Conservation (phyloP, 2,329 filamentous ascomycete genomes). For the Zelopaecilomyces penicillatus region DNA sequence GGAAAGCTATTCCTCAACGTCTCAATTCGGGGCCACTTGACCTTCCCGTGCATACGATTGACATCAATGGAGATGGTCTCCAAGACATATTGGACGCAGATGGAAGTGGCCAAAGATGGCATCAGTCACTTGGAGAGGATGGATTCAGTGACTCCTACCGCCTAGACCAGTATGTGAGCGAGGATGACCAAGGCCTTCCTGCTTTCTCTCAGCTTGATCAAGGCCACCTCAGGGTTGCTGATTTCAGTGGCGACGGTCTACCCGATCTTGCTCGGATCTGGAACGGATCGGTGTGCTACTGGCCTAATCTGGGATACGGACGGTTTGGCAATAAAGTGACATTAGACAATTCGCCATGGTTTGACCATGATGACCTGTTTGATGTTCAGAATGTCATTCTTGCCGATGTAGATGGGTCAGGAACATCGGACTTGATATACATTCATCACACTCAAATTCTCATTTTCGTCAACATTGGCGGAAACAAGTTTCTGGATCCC, state of each 20-base stretch:
- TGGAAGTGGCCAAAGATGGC: slow-evolving; percentile 1
- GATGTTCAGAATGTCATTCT: slow-evolving; percentile 4
- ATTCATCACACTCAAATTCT: slow-evolving; percentile 1
- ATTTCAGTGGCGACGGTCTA: slow-evolving; percentile 21
- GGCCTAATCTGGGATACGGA: slow-evolving; percentile 28
- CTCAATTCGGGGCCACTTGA: slow-evolving; percentile 1
- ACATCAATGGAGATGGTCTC: slow-evolving; percentile 10
- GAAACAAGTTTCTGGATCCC: no score
- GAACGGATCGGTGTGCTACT: slow-evolving; percentile 22
- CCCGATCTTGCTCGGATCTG: slow-evolving; percentile 17
- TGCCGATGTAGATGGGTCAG: slow-evolving; percentile 15
- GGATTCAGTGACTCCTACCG: not conserved
- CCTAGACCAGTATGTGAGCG: slow-evolving; percentile 8
- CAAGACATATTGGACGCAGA: slow-evolving; percentile 14
- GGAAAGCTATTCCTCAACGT: not conserved
- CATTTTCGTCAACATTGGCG: no score
- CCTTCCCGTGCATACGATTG: slow-evolving; percentile 5
- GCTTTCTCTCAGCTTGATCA: not conserved
- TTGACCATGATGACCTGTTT: not conserved
- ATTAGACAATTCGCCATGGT: not conserved
- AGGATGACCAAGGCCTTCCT: slow-evolving; percentile 8
- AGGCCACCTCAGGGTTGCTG: slow-evolving; percentile 6
- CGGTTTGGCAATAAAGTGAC: slow-evolving; percentile 18
- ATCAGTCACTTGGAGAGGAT: not conserved
- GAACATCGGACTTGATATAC: slow-evolving; percentile 22